A percentile compares a stretch with the other conserved stretches of the same genome.
Evolutionary conservation across 768 basidiomycete species (phyloP).

Genomic region (Hemileccinum rubropunctum): DNA sequence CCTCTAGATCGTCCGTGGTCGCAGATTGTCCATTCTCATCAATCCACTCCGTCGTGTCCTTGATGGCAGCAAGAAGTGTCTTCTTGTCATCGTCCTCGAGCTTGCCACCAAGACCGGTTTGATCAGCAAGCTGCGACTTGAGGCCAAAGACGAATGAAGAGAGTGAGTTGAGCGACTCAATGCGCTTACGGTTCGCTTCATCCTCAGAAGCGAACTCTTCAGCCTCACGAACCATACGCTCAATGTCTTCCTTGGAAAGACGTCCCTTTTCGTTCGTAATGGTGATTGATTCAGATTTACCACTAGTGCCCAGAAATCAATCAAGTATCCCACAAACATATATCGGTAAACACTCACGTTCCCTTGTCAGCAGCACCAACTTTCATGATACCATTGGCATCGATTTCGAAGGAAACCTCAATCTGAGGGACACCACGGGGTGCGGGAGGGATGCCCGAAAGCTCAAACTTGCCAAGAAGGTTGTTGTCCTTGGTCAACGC

Average conservation of each 20-base stretch:
- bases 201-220: constrained; percentile 88
- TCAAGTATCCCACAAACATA: background rate
- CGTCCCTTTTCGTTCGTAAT: constrained; percentile 97
- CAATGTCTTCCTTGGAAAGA: constrained; percentile 85
- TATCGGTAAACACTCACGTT: constrained; percentile 51
- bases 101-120: constrained; percentile 90
- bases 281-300: constrained; percentile 85
- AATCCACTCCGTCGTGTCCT: constrained; percentile 90
- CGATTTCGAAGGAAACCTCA: constrained; percentile 95
- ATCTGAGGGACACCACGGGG: constrained; percentile 97
- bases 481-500: constrained; percentile 98
- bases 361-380: constrained; percentile 92
- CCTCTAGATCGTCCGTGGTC: constrained; percentile 84
- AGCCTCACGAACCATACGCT: constrained; percentile 92
- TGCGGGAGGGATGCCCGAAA: constrained; percentile 88
- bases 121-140: constrained; percentile 83
- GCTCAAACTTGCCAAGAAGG: constrained; percentile 94
- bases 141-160: constrained; percentile 84
- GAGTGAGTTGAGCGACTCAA: constrained; percentile 80
- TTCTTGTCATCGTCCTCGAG: constrained; percentile 79
- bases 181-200: constrained; percentile 74
- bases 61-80: constrained; percentile 74
- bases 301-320: constrained; percentile 37
- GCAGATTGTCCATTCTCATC: constrained; percentile 79
- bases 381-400: constrained; percentile 94